A percentile compares a stretch with the other conserved stretches of the same genome.
phyloP scores from a whole-genome alignment of 2,329 filamentous ascomycete species.

The Pestalotiopsis sp. region DNA sequence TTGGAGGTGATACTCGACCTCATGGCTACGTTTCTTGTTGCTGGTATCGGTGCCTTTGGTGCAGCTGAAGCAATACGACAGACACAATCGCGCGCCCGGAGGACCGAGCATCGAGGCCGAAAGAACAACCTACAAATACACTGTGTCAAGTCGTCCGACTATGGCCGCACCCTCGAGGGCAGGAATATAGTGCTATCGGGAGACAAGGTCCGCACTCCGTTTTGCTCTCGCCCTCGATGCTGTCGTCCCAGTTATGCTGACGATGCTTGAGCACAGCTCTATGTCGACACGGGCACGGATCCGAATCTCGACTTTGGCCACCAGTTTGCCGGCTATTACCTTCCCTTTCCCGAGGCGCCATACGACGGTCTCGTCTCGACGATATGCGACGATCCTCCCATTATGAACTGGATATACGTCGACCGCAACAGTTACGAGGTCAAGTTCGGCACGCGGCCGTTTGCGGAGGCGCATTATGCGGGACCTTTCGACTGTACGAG shows the following conservation, averaged over 20 bases:
- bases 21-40: constrained; percentile 37
- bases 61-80: constrained; percentile 50
- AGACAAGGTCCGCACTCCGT: constrained; percentile 34
- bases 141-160: constrained; percentile 47
- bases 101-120: constrained; percentile 48
- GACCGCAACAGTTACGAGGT: constrained; percentile 44
- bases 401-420: constrained; percentile 53
- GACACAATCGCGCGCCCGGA: constrained; percentile 44
- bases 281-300: constrained; percentile 45
- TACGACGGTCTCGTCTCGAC: constrained; percentile 48
- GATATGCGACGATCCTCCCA: constrained; percentile 47
- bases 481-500: constrained; percentile 52
- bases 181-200: constrained; percentile 46
- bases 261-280: constrained; percentile 33
- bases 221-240: not conserved
- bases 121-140: constrained; percentile 50
- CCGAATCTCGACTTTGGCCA: constrained; percentile 38
- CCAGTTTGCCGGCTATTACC: constrained; percentile 57
- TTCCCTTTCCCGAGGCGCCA: constrained; percentile 52
- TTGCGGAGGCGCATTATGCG: constrained; percentile 42
- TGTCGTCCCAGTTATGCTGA: not conserved
- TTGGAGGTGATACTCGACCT: not conserved
- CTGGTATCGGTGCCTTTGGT: constrained; percentile 45
- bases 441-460: constrained; percentile 44
- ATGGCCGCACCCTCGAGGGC: constrained; percentile 43